Evolutionary conservation across 768 basidiomycete species (phyloP), one percentile per base, ranked within the genome.

Genomic region (Rhizopogon rudus): DNA sequence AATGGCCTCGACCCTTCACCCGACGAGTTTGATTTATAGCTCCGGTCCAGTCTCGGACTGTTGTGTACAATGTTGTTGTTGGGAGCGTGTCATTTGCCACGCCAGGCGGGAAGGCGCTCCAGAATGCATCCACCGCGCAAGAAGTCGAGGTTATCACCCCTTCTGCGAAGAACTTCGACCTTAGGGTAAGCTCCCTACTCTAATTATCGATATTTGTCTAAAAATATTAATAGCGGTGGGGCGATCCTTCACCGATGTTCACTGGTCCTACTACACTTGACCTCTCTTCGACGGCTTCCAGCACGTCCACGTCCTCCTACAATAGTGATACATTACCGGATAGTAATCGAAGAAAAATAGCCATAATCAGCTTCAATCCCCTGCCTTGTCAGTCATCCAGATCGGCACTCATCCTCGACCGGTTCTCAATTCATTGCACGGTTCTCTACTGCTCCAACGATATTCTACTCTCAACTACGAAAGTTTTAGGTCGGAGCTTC

Each of bases 71-170:
- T 58, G 85, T 87, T 7, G 68, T 87, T 43, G 86, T 88, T 31
- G 88, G 89, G 39, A 87, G 86, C 59, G 84, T 92, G 33, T 89
- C 90, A 1, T 88, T 87, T 63, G 88, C 88, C 4, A 79, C 80
- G 44, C 84, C 87, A 8, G 84, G 85, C 7, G 81, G 82, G 22
- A 89, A 89, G 65, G 84, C 87, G 0, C 76, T 91, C 61, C 87
- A 91, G 63, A 90, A 85, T 62, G 87, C 86, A 14, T 88, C 88
- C 13, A 91, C 89, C 0, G 90, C 89, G 0, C 88, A 90, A 69
- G 89, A 91, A 71, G 82, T 91, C 58, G 82, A 82, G 17, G 82
- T 91, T 31, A 79, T 91, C 51, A 82, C 87, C 1, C 86, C 87
- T 37, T 72, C 68, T 28, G 77, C 79, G 6, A 67, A 73, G 25